These are phyloP conservation scores for Neurospora hispaniola DNA, from an alignment of 495 filamentous ascomycete species.

Conservation along the genomic window DNA sequence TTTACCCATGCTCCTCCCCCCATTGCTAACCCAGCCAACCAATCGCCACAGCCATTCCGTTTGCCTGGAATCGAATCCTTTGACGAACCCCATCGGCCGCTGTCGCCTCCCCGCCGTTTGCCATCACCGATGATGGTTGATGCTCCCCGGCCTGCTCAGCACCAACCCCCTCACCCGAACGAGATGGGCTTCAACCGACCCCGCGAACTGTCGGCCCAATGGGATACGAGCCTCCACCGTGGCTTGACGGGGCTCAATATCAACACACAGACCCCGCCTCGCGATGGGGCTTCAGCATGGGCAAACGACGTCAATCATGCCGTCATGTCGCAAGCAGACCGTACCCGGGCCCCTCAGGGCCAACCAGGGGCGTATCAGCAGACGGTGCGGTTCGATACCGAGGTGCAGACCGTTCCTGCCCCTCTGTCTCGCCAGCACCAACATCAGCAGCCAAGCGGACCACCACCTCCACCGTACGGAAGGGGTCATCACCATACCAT, in stretches of 20 bases:
- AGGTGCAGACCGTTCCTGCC: constrained; percentile 10
- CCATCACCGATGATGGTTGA: constrained; percentile 63
- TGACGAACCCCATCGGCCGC: constrained; percentile 53
- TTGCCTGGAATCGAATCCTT: constrained; percentile 88
- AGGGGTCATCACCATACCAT: constrained; percentile 38
- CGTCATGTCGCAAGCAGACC: constrained; percentile 37
- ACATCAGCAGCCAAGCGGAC: background rate
- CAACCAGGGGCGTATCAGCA: constrained; percentile 16
- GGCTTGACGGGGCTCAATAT: constrained; percentile 68
- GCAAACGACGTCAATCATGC: constrained; percentile 39
- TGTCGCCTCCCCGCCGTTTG: constrained; percentile 52
- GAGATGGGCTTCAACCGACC: constrained; percentile 48
- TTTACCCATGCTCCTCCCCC: constrained; percentile 45
- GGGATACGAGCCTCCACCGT: constrained; percentile 67
- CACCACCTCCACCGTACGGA: background rate
- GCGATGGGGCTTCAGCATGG: constrained; percentile 45
- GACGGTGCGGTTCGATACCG: constrained; percentile 37
- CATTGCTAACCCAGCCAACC: constrained; percentile 30
- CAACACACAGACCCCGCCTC: constrained; percentile 33
- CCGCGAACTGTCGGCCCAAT: constrained; percentile 48
- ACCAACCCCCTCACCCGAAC: constrained; percentile 28
- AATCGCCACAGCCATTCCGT: constrained; percentile 36
- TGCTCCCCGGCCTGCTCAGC: constrained; percentile 27
- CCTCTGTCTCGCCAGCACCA: background rate
- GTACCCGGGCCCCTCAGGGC: constrained; percentile 15